These are phyloP conservation scores for Ogataea trehalophila DNA, from an alignment of 805 yeast genomes.

Conservation along the genomic window DNA sequence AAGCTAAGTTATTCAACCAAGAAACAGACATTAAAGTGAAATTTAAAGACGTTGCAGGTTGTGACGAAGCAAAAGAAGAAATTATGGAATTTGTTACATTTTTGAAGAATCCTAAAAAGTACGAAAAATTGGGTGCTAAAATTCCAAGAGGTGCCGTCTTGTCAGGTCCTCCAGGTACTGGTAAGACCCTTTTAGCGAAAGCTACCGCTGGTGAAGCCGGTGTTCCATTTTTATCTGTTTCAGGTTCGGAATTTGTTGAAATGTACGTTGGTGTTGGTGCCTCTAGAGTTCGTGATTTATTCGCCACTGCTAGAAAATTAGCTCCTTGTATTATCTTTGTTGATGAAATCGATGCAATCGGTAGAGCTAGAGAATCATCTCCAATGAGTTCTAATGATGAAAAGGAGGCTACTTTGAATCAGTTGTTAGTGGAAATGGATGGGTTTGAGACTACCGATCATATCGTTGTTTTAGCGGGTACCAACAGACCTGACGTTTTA, in stretches of 20 bases:
- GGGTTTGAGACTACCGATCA: constrained; percentile 91
- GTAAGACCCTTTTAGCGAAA: constrained; percentile 93
- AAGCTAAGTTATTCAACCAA: constrained; percentile 86
- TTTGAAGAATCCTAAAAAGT: constrained; percentile 82
- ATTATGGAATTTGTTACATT: constrained; percentile 97
- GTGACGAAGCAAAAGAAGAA: constrained; percentile 94
- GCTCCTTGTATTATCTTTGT: constrained; percentile 97
- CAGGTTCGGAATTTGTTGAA: constrained; percentile 97
- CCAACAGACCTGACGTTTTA: constrained; percentile 90
- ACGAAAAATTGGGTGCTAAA: constrained; percentile 91
- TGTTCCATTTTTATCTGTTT: constrained; percentile 92
- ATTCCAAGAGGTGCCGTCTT: constrained; percentile 97
- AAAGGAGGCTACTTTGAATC: constrained; percentile 93
- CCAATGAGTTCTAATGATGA: constrained; percentile 93
- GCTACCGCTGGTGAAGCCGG: constrained; percentile 99
- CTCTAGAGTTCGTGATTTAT: constrained; percentile 92
- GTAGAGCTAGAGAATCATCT: constrained; percentile 64
- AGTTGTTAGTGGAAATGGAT: constrained; percentile 96
- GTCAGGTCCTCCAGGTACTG: constrained; percentile 99
- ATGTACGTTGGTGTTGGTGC: constrained; percentile 99
- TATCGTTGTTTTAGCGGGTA: constrained; percentile 95
- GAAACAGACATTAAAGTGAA: constrained; percentile 86
- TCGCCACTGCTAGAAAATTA: constrained; percentile 84
- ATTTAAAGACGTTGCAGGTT: constrained; percentile 95
- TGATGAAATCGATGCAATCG: constrained; percentile 99